Conservation (phyloP, 495 filamentous ascomycete species). For the Penicillium robsamsonii region DNA sequence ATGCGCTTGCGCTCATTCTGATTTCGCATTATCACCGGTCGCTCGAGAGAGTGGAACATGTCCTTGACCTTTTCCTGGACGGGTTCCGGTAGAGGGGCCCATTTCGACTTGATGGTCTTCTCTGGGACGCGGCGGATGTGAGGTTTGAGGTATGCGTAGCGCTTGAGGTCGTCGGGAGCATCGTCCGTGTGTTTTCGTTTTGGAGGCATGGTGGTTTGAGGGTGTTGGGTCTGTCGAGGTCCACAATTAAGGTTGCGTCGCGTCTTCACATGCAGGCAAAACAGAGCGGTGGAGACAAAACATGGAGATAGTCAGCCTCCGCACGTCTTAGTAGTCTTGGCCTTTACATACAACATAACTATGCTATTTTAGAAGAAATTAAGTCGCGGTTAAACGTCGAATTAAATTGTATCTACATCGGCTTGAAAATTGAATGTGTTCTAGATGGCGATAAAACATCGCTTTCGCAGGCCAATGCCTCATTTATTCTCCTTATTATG, state of each 20-base stretch:
- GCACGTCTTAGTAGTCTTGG: not conserved
- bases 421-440: not conserved
- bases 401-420: not conserved
- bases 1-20: slow-evolving; percentile 54
- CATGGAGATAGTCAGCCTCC: not conserved
- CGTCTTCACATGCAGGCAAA: slow-evolving; percentile 12
- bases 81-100: slow-evolving; percentile 52
- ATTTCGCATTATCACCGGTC: slow-evolving; percentile 53
- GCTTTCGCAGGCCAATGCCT: not conserved
- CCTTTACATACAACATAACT: not conserved
- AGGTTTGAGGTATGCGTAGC: slow-evolving; percentile 48
- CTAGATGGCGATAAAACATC: not conserved
- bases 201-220: slow-evolving; percentile 27
- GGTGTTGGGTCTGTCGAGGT: not conserved
- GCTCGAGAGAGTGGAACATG: slow-evolving; percentile 52
- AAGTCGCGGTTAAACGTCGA: not conserved
- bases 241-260: slow-evolving; percentile 2
- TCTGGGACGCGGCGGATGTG: slow-evolving; percentile 54
- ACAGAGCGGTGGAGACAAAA: slow-evolving; percentile 10
- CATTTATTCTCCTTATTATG: too few species aligned
- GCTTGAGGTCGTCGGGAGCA: slow-evolving; percentile 27
- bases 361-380: not conserved
- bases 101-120: slow-evolving; percentile 56
- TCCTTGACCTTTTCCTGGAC: slow-evolving; percentile 52
- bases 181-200: slow-evolving; percentile 38